A percentile compares a stretch with the other conserved stretches of the same genome.
phyloP scores from a whole-genome alignment of 2,329 filamentous ascomycete genomes.

The Ceratocystiopsis sp. region DNA sequence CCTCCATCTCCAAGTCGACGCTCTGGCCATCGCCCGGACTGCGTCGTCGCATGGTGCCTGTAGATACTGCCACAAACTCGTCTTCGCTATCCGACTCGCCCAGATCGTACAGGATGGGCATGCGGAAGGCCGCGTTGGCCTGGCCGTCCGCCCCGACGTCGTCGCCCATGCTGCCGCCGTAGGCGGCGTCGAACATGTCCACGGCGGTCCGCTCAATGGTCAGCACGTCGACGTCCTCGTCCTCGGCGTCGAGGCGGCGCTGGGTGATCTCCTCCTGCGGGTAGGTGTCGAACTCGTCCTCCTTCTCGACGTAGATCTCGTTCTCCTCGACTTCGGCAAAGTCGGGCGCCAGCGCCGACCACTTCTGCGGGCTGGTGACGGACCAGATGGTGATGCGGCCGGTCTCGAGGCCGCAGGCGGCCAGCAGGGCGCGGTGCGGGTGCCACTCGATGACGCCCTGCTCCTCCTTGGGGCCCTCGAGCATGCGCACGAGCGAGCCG shows the following conservation, averaged over 20 bases:
- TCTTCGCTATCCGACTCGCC: conserved; percentile 93
- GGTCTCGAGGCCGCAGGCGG: conserved; percentile 81
- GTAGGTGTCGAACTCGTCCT: conserved; percentile 97
- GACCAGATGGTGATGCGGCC: conserved; percentile 94
- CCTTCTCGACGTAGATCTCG: conserved; percentile 84
- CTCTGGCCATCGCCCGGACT: conserved; percentile 60
- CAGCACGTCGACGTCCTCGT: conserved; percentile 83
- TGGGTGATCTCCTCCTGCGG: conserved; percentile 89
- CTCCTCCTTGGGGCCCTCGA: conserved; percentile 93
- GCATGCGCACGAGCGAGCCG: conserved; percentile 86
- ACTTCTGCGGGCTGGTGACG: conserved; percentile 85
- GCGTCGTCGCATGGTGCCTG: conserved; percentile 73
- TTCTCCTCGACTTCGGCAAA: conserved; percentile 98
- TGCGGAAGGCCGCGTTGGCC: conserved; percentile 42
- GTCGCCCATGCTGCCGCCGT: neutral
- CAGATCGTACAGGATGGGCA: conserved; percentile 87
- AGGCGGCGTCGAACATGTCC: conserved; percentile 26
- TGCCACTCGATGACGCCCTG: conserved; percentile 97
- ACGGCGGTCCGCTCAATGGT: conserved; percentile 52
- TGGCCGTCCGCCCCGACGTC: neutral
- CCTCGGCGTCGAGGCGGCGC: conserved; percentile 74
- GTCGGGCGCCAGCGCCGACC: conserved; percentile 92
- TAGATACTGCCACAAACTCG: conserved; percentile 52
- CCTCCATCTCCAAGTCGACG: conserved; percentile 32
- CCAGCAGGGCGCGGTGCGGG: conserved; percentile 69